Conservation (phyloP, 2,329 filamentous ascomycete species). For the Dryadomyces sulphureus region DNA sequence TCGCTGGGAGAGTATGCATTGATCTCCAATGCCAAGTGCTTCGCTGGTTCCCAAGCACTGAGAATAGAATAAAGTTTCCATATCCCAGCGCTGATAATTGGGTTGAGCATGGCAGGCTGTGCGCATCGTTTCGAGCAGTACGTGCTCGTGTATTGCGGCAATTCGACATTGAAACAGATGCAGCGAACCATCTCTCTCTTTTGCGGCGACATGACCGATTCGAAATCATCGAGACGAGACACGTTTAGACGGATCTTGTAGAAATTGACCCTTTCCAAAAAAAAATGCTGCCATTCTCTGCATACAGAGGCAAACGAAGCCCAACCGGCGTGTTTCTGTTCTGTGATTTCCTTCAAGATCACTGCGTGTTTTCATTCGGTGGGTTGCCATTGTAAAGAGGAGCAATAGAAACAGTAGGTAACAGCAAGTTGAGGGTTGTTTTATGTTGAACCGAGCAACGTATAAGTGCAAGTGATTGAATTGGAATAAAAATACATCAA, state of each 20-base stretch:
- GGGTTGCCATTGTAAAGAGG: constrained; percentile 1
- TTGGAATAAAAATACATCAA: no score
- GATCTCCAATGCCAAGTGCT: constrained; percentile 18
- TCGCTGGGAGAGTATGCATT: constrained; percentile 20
- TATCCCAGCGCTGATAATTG: constrained; percentile 12
- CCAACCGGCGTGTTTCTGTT: constrained; percentile 18
- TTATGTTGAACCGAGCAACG: no score
- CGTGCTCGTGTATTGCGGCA: constrained; percentile 14
- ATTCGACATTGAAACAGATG: constrained; percentile 17
- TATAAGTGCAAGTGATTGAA: no score
- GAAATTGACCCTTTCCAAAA: constrained; percentile 19
- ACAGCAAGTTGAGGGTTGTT: no score
- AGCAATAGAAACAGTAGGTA: background rate
- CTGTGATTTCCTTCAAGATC: constrained; percentile 16
- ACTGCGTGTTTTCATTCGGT: constrained; percentile 7
- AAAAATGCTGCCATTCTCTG: constrained; percentile 19
- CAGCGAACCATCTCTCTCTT: constrained; percentile 14
- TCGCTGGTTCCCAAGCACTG: constrained; percentile 14
- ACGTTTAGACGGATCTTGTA: constrained; percentile 13
- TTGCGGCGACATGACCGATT: constrained; percentile 9
- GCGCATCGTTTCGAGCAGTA: constrained; percentile 9
- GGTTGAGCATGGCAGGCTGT: background rate
- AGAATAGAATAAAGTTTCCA: constrained; percentile 18
- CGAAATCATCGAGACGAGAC: constrained; percentile 14
- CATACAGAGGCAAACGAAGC: constrained; percentile 19